Conservation (phyloP, 805 yeast genomes). For the Komagataella mondaviorum region DNA sequence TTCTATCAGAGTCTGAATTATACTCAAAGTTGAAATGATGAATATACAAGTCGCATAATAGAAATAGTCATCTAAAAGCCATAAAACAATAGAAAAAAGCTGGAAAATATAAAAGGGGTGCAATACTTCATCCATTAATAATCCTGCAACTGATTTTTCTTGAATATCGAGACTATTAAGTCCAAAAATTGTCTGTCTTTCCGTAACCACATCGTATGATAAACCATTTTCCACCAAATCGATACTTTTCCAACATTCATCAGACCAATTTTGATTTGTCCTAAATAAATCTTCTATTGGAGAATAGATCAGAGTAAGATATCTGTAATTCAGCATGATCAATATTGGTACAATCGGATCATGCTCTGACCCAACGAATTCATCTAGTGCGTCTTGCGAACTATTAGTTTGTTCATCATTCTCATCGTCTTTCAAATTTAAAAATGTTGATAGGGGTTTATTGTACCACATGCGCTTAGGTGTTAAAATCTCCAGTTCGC, state of each 20-base stretch:
- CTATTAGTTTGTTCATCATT: slow-evolving; percentile 6
- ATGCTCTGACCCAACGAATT: slow-evolving; percentile 9
- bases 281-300: slow-evolving; percentile 81
- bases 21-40: slow-evolving; percentile 69
- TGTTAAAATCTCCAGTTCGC: slow-evolving; percentile 54
- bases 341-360: slow-evolving; percentile 63
- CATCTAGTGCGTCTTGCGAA: neutral
- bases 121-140: slow-evolving; percentile 74
- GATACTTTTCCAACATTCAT: slow-evolving; percentile 57
- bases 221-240: slow-evolving; percentile 53
- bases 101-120: slow-evolving; percentile 96
- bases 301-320: slow-evolving; percentile 68
- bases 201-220: slow-evolving; percentile 52
- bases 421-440: slow-evolving; percentile 19
- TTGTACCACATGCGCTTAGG: slow-evolving; percentile 53
- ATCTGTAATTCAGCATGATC: slow-evolving; percentile 68
- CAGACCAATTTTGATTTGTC: slow-evolving; percentile 81
- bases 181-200: slow-evolving; percentile 66
- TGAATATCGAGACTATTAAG: slow-evolving; percentile 61
- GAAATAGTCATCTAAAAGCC: slow-evolving; percentile 88
- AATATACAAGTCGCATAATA: slow-evolving; percentile 92
- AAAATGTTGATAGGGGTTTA: slow-evolving; percentile 57
- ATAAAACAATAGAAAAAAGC: slow-evolving; percentile 77
- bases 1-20: slow-evolving; percentile 72
- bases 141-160: slow-evolving; percentile 50